Base-by-base conservation (phyloP, 2,329 filamentous ascomycete genomes). In the Acrocalymma vagum region DNA sequence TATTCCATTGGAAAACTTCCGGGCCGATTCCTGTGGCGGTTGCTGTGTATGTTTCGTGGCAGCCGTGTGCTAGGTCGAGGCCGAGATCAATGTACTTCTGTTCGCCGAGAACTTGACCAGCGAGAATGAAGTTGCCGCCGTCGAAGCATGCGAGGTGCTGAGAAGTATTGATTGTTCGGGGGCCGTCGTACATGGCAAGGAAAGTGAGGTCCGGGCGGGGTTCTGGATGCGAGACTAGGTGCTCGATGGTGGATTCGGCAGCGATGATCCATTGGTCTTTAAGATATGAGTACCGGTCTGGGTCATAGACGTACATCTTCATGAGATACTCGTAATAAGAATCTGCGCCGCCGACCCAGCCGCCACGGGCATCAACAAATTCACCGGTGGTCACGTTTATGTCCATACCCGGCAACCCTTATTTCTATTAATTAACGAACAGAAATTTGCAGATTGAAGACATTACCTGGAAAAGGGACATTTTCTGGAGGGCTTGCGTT, bases 281-380 rank as follows among this genome's bases (percentile, higher is more conserved):
- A 72, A 93, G 90, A 3, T 68, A 48, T 2, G 60, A 69, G 58
- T 88, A 95, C 3, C 82, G 78, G 5, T 66, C 55, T 0, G 82
- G 77, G 61, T 93, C 86, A 65, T 95, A 95, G 38, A 93, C 70
- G 58, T 85, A 95, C 88, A 94, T 93, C 75, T 95, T 95, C 68
- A 95, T 86, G 21, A 95, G 80, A 60, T 95, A 95, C 71, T 95
- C 90, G 72, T 95, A 95, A 72, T 86, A 95, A 28, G 84, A 89
- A 67, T 95, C 90, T 20, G 80, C 81, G 6, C 87, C 86, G 34
- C 86, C 89, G 25, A 82, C 80, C 90, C 90, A 95, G 29, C 88
- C 87, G 35, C 91, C 90, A 2, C 53, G 60, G 16, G 79, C 79
- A 60, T 93, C 82, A 10, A 80, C 53, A 54, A 95, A 93, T 6